Base-by-base conservation (phyloP, 352 stramenopile genomes). In the Pythium folliculosum region DNA sequence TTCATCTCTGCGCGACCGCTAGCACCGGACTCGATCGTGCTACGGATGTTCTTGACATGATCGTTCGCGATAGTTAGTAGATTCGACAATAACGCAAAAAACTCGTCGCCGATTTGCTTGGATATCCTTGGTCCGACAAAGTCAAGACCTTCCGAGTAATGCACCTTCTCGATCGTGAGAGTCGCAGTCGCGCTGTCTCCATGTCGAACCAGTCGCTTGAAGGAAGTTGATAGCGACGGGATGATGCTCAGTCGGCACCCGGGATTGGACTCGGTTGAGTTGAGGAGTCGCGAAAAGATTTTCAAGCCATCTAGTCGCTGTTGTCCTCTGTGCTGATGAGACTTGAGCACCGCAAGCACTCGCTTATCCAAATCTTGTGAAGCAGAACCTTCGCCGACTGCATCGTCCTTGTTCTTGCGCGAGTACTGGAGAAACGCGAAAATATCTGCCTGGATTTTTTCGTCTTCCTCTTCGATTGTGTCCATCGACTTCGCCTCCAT, bases 391-490 rank as follows among this genome's bases (percentile, higher is more conserved):
- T n/a, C 52, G 12, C 61, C 61, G 0, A 63, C 43, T 30, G 45
- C 48, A 35, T 44, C 67, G 56, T 53, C 19, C 35, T 74, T 74
- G 1, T 47, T 8, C 32, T 71, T 71, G 4, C 32, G 27, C 13
- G 69, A 67, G 23, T 66, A 60, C 27, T 96, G 86, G 19, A 96
- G 67, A 37, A 96, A 96, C 1, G 78, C 79, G 55, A 96, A 94
- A 21, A 94, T 84, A 27, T 96, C 88, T 1, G 82, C 64, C 38
- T 94, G 86, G 37, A 92, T 77, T n/a, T 80, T 82, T 55, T 94
- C 88, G 47, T 96, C 88, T 74, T 96, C 88, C 71, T 92, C 82
- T 69, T 94, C 85, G 58, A 94, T 91, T 38, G 67, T 72, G 47
- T 93, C 82, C 30, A 86, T 78, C 7, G 82, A 82, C 65, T 94